Percentiles rank a stretch among this genome's conserved stretches.
Evolutionary conservation across 2,329 filamentous ascomycete species (phyloP).

Genomic region (Ceratocystis cubensis): DNA sequence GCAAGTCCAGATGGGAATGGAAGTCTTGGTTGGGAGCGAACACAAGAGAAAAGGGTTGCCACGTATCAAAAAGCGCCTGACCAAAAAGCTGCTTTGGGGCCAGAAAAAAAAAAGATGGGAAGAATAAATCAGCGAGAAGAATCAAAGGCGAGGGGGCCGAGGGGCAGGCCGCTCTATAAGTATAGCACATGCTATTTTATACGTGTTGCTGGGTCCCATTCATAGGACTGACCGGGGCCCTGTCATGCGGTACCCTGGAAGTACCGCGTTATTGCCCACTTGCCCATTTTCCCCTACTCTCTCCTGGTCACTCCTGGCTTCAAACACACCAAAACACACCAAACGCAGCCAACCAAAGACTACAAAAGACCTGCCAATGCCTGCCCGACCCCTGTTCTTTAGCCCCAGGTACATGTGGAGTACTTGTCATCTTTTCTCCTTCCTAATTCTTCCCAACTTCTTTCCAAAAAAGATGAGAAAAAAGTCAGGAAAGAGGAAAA

Average conservation of each 20-base stretch:
- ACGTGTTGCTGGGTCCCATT: conserved; percentile 26
- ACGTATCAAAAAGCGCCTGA: conserved; percentile 10
- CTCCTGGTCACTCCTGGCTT: background rate
- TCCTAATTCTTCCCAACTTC: too few relatives aligned
- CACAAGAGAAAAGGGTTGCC: conserved; percentile 11
- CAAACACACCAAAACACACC: background rate
- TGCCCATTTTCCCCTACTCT: background rate
- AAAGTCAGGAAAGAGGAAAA: conserved; percentile 1
- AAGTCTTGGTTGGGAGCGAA: too few relatives aligned
- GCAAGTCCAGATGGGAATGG: background rate
- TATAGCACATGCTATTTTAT: conserved; percentile 36
- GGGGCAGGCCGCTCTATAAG: conserved; percentile 36
- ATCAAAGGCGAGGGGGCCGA: conserved; percentile 25
- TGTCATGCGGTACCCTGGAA: conserved; percentile 15
- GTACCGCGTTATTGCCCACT: conserved; percentile 10
- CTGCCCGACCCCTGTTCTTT: conserved; percentile 12
- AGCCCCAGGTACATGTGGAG: conserved; percentile 20
- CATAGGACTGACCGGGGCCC: conserved; percentile 7
- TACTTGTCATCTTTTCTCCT: conserved; percentile 15
- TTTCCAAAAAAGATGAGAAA: conserved; percentile 8
- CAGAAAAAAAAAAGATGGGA: conserved; percentile 16
- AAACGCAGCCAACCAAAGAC: too few relatives aligned
- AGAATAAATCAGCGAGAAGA: conserved; percentile 20
- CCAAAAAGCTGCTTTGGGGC: conserved; percentile 10
- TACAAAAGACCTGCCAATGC: conserved; percentile 5